These are phyloP conservation scores for Pyrus pyrifolia DNA, from an alignment of 306 rosid species.

Conservation along the genomic window DNA sequence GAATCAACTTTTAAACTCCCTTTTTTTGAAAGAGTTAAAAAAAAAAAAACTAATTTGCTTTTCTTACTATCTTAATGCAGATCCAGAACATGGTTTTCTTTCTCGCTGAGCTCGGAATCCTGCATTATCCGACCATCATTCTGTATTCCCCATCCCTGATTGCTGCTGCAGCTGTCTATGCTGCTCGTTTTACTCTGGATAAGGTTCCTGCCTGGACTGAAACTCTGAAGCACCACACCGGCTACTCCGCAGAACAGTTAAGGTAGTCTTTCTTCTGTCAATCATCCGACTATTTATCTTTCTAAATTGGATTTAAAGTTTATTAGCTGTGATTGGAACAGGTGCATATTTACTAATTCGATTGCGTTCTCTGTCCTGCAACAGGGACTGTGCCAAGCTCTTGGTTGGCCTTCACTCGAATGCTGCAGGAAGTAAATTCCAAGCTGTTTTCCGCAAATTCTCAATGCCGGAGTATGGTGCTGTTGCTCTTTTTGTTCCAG, in stretches of 20 bases:
- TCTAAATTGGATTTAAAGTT: too few species aligned
- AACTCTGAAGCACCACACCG: slow-evolving; percentile 60
- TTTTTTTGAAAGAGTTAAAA: not conserved
- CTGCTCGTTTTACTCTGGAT: slow-evolving; percentile 49
- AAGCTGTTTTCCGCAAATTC: slow-evolving; percentile 52
- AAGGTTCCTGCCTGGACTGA: slow-evolving; percentile 58
- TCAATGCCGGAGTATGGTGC: slow-evolving; percentile 28
- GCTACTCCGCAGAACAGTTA: slow-evolving; percentile 54
- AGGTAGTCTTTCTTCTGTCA: slow-evolving; percentile 19
- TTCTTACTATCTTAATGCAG: slow-evolving; percentile 27
- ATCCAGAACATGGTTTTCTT: slow-evolving; percentile 55
- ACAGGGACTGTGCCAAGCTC: slow-evolving; percentile 53
- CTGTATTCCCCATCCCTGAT: slow-evolving; percentile 45
- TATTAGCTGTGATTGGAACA: not conserved
- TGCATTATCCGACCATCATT: slow-evolving; percentile 41
- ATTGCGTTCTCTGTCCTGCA: not conserved
- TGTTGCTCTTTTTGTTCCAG: slow-evolving; percentile 36
- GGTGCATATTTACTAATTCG: not conserved
- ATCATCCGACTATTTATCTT: too few species aligned
- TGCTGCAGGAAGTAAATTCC: slow-evolving; percentile 42
- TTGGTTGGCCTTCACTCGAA: slow-evolving; percentile 41
- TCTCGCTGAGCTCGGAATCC: slow-evolving; percentile 57
- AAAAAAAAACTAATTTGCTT: not conserved
- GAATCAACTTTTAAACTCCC: not conserved
- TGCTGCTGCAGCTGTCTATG: slow-evolving; percentile 79